Conservation (phyloP, 768 basidiomycete species). For the Russula brevipes region DNA sequence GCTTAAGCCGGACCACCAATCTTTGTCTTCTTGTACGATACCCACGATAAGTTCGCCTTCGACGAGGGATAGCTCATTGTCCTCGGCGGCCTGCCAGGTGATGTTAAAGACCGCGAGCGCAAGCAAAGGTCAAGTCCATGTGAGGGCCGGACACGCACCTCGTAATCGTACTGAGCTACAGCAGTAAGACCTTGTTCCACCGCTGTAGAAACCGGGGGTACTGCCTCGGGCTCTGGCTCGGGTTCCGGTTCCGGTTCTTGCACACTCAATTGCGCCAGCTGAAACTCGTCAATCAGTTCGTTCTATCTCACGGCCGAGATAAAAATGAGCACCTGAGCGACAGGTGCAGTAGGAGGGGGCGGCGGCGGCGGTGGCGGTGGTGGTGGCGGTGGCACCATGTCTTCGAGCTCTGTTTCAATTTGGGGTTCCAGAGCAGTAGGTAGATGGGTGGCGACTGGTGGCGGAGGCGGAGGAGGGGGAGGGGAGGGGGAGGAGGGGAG, state of each 20-base stretch:
- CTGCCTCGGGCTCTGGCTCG: slow-evolving; percentile 32
- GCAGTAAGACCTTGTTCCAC: slow-evolving; percentile 54
- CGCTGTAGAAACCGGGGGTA: slow-evolving; percentile 32
- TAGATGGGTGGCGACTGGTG: slow-evolving; percentile 22
- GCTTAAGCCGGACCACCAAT: slow-evolving; percentile 87
- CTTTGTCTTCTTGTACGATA: slow-evolving; percentile 80
- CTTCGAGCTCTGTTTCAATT: slow-evolving; percentile 33
- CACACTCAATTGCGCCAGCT: slow-evolving; percentile 20
- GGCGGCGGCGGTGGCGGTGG: slow-evolving; percentile 41
- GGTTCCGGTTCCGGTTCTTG: slow-evolving; percentile 31
- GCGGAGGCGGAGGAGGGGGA: slow-evolving; percentile 33
- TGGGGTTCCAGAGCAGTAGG: slow-evolving; percentile 32
- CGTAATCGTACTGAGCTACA: slow-evolving; percentile 76
- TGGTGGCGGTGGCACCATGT: slow-evolving; percentile 35
- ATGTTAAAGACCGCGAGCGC: not conserved
- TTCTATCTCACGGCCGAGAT: not conserved
- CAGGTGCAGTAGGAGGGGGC: slow-evolving; percentile 39
- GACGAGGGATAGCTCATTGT: slow-evolving; percentile 74
- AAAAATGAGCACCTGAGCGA: slow-evolving; percentile 24
- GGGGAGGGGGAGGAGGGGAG: slow-evolving; percentile 27
- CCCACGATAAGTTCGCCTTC: slow-evolving; percentile 82
- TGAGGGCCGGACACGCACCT: slow-evolving; percentile 37
- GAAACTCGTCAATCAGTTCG: not conserved
- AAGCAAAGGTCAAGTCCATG: not conserved
- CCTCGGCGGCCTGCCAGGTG: slow-evolving; percentile 58